These are phyloP conservation scores for Suhomyces ambrosiae DNA, from an alignment of 1,139 yeast species.

Conservation along the genomic window DNA sequence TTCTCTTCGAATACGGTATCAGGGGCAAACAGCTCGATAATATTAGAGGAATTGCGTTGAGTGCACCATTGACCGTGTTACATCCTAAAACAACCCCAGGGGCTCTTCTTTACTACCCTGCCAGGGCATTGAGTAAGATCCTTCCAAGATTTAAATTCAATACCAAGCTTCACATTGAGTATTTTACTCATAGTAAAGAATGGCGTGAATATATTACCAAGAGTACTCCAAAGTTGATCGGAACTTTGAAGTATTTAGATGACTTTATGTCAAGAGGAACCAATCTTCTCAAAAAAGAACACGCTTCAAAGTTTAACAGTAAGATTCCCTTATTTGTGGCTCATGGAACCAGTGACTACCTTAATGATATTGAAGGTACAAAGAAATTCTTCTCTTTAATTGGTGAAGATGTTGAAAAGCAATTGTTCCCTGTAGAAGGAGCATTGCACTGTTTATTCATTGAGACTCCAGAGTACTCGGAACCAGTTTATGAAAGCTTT, in stretches of 20 bases:
- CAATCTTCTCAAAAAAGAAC: conserved; percentile 44
- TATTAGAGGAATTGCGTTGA: conserved; percentile 57
- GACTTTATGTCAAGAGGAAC: conserved; percentile 72
- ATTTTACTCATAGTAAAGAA: conserved; percentile 55
- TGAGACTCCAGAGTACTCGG: conserved; percentile 29
- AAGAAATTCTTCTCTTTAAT: conserved; percentile 46
- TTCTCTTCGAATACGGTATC: conserved; percentile 71
- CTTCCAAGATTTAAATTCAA: conserved; percentile 59
- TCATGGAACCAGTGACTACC: conserved; percentile 43
- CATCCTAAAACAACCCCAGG: conserved; percentile 64
- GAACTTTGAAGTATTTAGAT: conserved; percentile 45
- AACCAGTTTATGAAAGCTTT: background rate
- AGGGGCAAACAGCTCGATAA: conserved; percentile 59
- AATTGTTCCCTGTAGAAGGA: conserved; percentile 29
- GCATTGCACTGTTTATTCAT: conserved; percentile 50
- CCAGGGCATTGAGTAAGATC: conserved; percentile 50
- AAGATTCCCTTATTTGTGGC: conserved; percentile 35
- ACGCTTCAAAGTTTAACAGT: conserved; percentile 45
- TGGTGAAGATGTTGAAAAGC: conserved; percentile 30
- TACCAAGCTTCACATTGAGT: conserved; percentile 56
- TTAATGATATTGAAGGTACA: conserved; percentile 61
- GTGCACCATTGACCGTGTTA: conserved; percentile 68
- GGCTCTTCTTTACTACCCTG: conserved; percentile 41
- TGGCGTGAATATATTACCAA: conserved; percentile 48
- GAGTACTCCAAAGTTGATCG: conserved; percentile 45